Conservation (phyloP, 352 stramenopile genomes). For the Phytophthora melonis region DNA sequence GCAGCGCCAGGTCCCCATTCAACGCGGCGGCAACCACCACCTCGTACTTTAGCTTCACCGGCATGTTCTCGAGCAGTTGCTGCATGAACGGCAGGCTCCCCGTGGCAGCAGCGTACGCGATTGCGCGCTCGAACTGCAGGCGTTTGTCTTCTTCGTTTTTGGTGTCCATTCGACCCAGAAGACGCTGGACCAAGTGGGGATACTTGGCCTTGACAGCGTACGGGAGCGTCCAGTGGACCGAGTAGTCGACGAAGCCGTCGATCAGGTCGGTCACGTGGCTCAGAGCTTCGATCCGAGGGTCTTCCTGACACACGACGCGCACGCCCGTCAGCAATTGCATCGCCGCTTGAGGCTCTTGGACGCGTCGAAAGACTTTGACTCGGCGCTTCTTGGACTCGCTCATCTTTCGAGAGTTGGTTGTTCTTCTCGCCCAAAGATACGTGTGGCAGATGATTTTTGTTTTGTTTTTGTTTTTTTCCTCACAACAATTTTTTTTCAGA, state of each 20-base stretch:
- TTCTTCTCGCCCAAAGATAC: no score
- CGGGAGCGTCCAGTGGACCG: background rate
- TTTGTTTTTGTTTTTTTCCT: no score
- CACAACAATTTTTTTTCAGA: no score
- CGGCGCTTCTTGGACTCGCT: background rate
- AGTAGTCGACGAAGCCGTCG: slow-evolving; percentile 7
- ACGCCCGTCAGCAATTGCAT: background rate
- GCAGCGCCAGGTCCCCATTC: background rate
- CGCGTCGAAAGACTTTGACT: background rate
- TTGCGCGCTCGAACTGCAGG: background rate
- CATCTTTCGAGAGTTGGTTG: background rate
- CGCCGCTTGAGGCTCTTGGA: no score
- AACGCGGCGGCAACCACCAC: slow-evolving; percentile 1
- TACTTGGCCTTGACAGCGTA: background rate
- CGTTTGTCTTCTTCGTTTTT: background rate
- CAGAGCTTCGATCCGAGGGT: background rate
- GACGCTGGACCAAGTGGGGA: background rate
- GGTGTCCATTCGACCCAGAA: background rate
- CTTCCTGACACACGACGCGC: slow-evolving; percentile 1
- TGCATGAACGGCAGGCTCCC: background rate
- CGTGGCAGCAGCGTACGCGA: background rate
- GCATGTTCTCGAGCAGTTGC: background rate
- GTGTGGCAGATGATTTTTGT: no score
- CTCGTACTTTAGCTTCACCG: background rate
- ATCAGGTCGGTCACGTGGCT: slow-evolving; percentile 7